Conservation (phyloP, 2,329 filamentous ascomycete genomes). For the Botryosphaeria dothidea region DNA sequence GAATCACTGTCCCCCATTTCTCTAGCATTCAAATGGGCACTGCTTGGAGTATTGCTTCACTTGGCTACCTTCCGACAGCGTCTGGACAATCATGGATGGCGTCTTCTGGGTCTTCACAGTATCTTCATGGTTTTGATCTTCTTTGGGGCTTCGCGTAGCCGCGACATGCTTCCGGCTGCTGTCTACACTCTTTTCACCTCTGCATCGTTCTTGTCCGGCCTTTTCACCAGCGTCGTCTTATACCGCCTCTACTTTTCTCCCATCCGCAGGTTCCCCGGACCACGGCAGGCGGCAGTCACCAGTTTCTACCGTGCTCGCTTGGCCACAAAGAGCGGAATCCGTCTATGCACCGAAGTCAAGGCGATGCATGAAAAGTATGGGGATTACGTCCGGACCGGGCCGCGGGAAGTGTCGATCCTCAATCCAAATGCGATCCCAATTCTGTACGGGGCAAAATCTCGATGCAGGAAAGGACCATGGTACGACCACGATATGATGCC, state of each 20-base stretch:
- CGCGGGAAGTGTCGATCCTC: constrained; percentile 29
- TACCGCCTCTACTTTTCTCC: constrained; percentile 45
- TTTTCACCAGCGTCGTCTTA: constrained; percentile 37
- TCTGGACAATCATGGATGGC: constrained; percentile 2
- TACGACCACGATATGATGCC: constrained; percentile 27
- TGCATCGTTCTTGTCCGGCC: constrained; percentile 4
- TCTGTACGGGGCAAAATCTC: constrained; percentile 38
- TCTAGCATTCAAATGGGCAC: neutral
- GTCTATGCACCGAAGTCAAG: constrained; percentile 8
- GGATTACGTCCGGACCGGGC: constrained; percentile 23
- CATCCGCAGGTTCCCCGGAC: constrained; percentile 27
- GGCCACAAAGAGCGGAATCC: constrained; percentile 6
- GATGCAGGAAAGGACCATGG: constrained; percentile 31
- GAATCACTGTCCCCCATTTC: neutral
- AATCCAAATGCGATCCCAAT: constrained; percentile 26
- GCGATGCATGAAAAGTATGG: constrained; percentile 10
- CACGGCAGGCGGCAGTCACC: constrained; percentile 1
- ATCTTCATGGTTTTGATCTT: neutral
- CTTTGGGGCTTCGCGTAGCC: neutral
- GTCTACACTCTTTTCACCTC: neutral
- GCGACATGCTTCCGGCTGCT: neutral
- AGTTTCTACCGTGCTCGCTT: neutral
- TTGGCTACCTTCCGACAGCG: neutral
- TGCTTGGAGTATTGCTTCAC: neutral
- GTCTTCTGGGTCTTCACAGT: neutral